Base-by-base conservation (phyloP, 352 stramenopile species). In the Globisporangium perplexum region DNA sequence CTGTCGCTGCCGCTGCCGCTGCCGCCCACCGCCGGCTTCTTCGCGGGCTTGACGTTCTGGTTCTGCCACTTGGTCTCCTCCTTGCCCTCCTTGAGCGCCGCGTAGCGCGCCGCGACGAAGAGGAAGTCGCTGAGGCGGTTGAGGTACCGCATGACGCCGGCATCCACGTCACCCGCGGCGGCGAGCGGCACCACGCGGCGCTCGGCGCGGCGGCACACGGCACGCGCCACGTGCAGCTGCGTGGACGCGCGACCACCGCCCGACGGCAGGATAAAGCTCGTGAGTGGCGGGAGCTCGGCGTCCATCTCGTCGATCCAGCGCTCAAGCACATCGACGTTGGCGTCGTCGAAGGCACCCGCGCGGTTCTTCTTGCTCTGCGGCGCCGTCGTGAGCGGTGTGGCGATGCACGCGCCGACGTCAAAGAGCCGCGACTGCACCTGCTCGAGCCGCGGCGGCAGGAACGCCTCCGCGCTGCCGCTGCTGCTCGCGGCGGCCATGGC, bases 271-370 rank as follows among this genome's bases (percentile, higher is more conserved):
- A 96, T 95, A 54, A 97, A 97, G 28, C 72, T 93, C 56, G 73
- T 88, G 38, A 97, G 71, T 33, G 80, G 84, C 23, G 82, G 83
- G 28, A 96, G 66, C 60, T 83, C 60, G 1, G 66, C 61, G 60
- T 97, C 88, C 82, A 97, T 90, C 58, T 85, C 72, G 58, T 97
- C 88, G 63, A 97, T 97, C 79, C 84, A 93, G 18, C 63, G 43
- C 62, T 95, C 85, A 45, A 96, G 63, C 36, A 68, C 57, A 20
- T 59, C 50, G 11, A 93, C 74, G 51, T 95, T 90, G 26, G 57
- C 66, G 44, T 83, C 74, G 48, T 86, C 70, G 43, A 90, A 90
- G 20, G 53, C 30, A 5, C 74, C 79, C 18, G 76, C 59, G 57
- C 77, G 74, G 53, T 78, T 74, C 65, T 90, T 81, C 59, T 86